Evolutionary conservation across 2,329 filamentous ascomycete species (phyloP).

Genomic region (Colletotrichum neosansevieriae): DNA sequence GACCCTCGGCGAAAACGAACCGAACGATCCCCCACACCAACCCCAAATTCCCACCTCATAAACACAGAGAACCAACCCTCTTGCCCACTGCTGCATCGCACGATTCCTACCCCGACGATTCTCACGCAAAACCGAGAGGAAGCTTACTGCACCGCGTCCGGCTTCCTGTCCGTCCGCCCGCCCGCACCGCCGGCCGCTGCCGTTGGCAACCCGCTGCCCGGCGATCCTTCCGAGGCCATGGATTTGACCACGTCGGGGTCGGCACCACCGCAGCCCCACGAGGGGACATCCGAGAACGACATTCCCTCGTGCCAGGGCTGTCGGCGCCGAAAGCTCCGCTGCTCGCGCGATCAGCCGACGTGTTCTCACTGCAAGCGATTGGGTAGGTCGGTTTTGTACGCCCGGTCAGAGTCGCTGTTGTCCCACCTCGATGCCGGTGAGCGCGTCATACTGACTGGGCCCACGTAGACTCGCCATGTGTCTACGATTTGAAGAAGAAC

Average conservation of each 20-base stretch:
- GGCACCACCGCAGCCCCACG: constrained; percentile 15
- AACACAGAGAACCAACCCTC: constrained; percentile 21
- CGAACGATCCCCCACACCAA: constrained; percentile 21
- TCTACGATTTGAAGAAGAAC: constrained; percentile 44
- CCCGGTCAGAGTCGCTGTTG: background rate
- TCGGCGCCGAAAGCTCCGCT: constrained; percentile 50
- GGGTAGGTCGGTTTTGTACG: constrained; percentile 38
- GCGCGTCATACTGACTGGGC: constrained; percentile 12
- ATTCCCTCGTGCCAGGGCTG: constrained; percentile 50
- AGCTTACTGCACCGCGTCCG: constrained; percentile 1
- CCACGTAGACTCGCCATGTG: constrained; percentile 42
- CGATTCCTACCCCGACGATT: constrained; percentile 40
- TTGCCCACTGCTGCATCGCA: constrained; percentile 34
- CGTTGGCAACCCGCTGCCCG: constrained; percentile 19
- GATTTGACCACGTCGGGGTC: constrained; percentile 20
- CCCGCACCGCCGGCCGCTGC: constrained; percentile 3
- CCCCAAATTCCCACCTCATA: constrained; percentile 26
- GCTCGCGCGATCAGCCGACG: constrained; percentile 49
- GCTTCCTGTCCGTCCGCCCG: background rate
- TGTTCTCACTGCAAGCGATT: constrained; percentile 49
- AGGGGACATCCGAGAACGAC: constrained; percentile 38
- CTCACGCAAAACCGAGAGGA: constrained; percentile 31
- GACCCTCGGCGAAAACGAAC: constrained; percentile 28
- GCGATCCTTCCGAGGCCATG: constrained; percentile 26
- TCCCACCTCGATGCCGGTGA: background rate